Conservation (phyloP, 257 asterid species). For the Agastache rugosa region DNA sequence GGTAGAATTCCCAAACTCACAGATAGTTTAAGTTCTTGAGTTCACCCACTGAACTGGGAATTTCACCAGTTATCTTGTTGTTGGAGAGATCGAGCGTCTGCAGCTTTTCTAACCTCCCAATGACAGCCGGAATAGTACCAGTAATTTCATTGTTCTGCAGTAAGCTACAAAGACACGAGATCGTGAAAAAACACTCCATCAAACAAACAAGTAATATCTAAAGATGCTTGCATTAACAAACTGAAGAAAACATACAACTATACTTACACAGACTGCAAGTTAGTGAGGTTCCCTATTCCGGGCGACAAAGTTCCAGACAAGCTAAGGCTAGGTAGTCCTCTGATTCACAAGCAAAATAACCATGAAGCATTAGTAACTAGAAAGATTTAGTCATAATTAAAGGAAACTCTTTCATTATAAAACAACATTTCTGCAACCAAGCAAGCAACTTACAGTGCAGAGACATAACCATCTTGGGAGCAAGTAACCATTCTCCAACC, state of each 20-base stretch:
- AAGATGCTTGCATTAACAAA: background rate
- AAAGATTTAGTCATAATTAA: conserved; percentile 3
- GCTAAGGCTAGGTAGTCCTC: conserved; percentile 85
- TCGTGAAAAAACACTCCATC: background rate
- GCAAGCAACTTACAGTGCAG: conserved; percentile 73
- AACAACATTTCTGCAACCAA: background rate
- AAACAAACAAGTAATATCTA: background rate
- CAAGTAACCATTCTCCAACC: conserved; percentile 98
- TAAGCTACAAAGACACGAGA: conserved; percentile 51
- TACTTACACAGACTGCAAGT: conserved; percentile 88
- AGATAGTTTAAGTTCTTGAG: conserved; percentile 76
- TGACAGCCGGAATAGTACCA: conserved; percentile 74
- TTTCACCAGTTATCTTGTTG: conserved; percentile 70
- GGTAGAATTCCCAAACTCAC: conserved; percentile 57
- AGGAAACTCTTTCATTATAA: background rate
- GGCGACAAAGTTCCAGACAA: conserved; percentile 85
- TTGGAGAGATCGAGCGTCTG: conserved; percentile 88
- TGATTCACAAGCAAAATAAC: conserved; percentile 40
- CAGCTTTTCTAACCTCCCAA: conserved; percentile 81
- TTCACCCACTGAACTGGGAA: conserved; percentile 76
- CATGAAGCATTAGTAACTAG: conserved; percentile 25
- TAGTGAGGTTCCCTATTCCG: conserved; percentile 81
- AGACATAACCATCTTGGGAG: conserved; percentile 80
- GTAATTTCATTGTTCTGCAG: conserved; percentile 90
- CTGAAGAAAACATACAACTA: background rate